Evolutionary conservation across 169 alveolate species (phyloP), one percentile per base, ranked within the genome.

Genomic region (Babesia microti): DNA sequence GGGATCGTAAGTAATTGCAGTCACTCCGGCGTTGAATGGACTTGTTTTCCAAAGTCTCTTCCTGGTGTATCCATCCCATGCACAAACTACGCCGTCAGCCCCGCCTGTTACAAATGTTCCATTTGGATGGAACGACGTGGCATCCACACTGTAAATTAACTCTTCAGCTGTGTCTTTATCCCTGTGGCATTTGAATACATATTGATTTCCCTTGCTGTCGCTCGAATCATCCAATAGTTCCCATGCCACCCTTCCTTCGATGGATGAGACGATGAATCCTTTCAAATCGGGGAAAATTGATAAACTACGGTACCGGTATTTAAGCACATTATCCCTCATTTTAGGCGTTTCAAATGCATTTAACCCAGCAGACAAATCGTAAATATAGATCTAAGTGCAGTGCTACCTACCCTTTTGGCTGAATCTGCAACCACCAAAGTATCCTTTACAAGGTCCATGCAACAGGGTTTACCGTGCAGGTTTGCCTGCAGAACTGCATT

Each of bases 41-140:
- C 79, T 58, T 21, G 85, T 79, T 40, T 47, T 50, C 80, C 92
- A 80, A 19, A 89, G 76, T 39, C 94, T 63, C 63, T 87, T 82
- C 53, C 84, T 83, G 47, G 84, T 78, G 33, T 68, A 59, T 48
- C 92, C 92, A 45, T 89, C 95, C 97, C 97, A 89, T 30, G 86
- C 81, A 41, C 85, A 81, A 43, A 85, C 85, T 17, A 79, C 71
- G 18, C 97, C 97, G 48, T 90, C 97, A 15, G 88, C 86, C 17
- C 97, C 97, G 19, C 88, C 91, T 3, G 97, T 90, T 22, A 84
- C 91, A 52, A 90, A 88, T 3, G 95, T 87, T 18, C 91, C 90
- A 43, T 61, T 72, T 4, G 79, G 85, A 46, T 89, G 93, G 63
- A 90, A 90, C 24, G 85, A 86, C 23, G 87, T 71, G 39, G 83